Evolutionary conservation across 768 basidiomycete genomes (phyloP).

Genomic region (Sporobolomyces pararoseus): DNA sequence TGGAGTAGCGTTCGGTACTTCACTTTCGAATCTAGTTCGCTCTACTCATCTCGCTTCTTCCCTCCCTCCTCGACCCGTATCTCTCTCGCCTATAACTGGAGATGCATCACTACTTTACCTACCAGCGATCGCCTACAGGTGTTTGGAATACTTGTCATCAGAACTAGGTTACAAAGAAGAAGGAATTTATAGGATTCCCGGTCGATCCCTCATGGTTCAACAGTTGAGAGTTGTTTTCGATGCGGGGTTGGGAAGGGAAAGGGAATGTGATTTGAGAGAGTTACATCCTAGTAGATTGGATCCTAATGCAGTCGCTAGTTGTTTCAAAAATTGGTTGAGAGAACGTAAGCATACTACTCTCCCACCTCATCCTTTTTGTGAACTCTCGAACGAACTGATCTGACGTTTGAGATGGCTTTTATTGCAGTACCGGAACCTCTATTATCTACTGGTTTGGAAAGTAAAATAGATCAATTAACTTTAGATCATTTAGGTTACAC

Average conservation of each 20-base stretch:
- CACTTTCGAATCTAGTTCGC: conserved; percentile 17
- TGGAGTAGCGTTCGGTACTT: conserved; percentile 12
- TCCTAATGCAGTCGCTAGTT: conserved; percentile 35
- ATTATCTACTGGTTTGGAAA: conserved; percentile 12
- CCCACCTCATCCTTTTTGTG: too few relatives aligned
- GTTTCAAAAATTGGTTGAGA: conserved; percentile 36
- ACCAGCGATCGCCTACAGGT: conserved; percentile 27
- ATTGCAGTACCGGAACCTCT: conserved; percentile 33
- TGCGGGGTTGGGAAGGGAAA: conserved; percentile 24
- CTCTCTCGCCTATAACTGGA: conserved; percentile 17
- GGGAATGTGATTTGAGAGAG: conserved; percentile 32
- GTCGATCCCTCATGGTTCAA: conserved; percentile 7
- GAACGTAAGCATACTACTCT: conserved; percentile 3
- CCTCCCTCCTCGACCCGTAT: neutral
- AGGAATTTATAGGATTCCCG: conserved; percentile 36
- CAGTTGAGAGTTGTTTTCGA: conserved; percentile 25
- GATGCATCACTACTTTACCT: conserved; percentile 13
- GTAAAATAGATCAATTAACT: conserved; percentile 17
- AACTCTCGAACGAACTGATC: too few relatives aligned
- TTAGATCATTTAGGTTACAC: conserved; percentile 6
- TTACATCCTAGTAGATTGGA: conserved; percentile 31
- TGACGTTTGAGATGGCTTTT: too few relatives aligned
- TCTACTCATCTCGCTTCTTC: neutral
- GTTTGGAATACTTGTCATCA: conserved; percentile 30
- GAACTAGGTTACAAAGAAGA: conserved; percentile 24